A percentile compares a stretch with the other conserved stretches of the same genome.
phyloP scores from a whole-genome alignment of 805 yeast genomes.

The Candida berthetii region DNA sequence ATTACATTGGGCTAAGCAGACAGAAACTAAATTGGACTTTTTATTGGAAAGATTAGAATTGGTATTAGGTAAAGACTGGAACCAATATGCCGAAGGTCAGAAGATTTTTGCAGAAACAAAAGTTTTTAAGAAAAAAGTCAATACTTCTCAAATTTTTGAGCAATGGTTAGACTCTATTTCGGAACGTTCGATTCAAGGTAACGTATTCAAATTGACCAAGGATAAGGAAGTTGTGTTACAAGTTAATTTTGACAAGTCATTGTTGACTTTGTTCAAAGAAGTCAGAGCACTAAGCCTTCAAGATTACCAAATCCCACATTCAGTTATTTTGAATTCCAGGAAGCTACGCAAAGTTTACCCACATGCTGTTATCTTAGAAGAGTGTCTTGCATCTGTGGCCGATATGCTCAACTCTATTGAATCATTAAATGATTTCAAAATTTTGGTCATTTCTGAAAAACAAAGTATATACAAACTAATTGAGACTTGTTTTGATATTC shows the following conservation, averaged over 20 bases:
- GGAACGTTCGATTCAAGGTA: constrained; percentile 21
- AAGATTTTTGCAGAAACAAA: constrained; percentile 46
- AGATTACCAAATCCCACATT: constrained; percentile 53
- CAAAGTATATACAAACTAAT: constrained; percentile 27
- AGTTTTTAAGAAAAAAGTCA: constrained; percentile 37
- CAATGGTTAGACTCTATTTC: constrained; percentile 41
- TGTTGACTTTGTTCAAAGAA: constrained; percentile 43
- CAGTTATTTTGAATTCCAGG: constrained; percentile 38
- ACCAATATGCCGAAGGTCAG: constrained; percentile 57
- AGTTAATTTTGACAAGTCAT: constrained; percentile 46
- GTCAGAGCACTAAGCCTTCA: constrained; percentile 41
- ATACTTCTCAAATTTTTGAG: constrained; percentile 33
- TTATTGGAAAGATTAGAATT: constrained; percentile 39
- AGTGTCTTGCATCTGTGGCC: constrained; percentile 39
- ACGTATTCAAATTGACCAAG: constrained; percentile 32
- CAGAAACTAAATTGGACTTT: constrained; percentile 34
- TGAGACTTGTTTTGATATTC: constrained; percentile 26
- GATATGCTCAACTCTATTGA: constrained; percentile 23
- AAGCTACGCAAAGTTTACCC: constrained; percentile 50
- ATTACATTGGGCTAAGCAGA: constrained; percentile 47
- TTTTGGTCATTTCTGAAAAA: constrained; percentile 33
- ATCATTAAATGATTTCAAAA: constrained; percentile 32
- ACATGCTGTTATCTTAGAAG: constrained; percentile 45
- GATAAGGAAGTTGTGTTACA: constrained; percentile 23
- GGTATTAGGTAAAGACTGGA: constrained; percentile 59